Evolutionary conservation across 345 rosid genomes (phyloP), one percentile per base, ranked within the genome.

Genomic region (Eucalyptus regnans): DNA sequence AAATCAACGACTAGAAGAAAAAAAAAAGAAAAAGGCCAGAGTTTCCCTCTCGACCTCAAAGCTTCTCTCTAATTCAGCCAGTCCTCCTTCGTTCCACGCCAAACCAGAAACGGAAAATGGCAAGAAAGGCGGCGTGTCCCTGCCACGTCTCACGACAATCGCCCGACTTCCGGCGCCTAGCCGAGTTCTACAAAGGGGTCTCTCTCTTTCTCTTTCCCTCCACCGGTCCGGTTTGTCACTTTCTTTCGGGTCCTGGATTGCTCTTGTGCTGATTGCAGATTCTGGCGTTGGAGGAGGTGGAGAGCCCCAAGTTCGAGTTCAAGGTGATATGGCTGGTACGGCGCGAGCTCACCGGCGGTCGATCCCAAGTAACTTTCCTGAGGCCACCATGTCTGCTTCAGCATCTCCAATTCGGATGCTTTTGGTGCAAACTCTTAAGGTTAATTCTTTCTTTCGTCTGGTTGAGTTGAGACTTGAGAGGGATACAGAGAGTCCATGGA

Each of bases 371-470:
- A 96, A 89, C 96, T 97, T 86, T 94, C 54, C 95, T 86, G 95
- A 90, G 96, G 96, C 64, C 98, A 96, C 87, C 99, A 96, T 86
- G 89, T 97, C 91, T 95, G 97, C 94, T 92, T 97, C 96, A 88
- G 96, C 25, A 93, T 95, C 91, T 90, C 99, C 87, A 92, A 95
- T 89, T 96, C 95, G 88, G 97, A 96, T 60, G 37, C 91, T 95
- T 52, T 94, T 96, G 87, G 90, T 95, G 48, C 90, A 83, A 7
- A 87, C 94, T 90, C 98, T 51, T 16, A 90, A 94, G 98, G 99
- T 96, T 14, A 43, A 49, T 20, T n/a, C 64, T 46, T 86, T 44
- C 46, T 54, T 37, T 62, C 12, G 54, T 51, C 54, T 51, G 20
- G 22, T 46, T 18, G 25, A 22, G 58, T 8, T 54, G 58, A 54